Percentiles rank a stretch among this genome's conserved stretches.
These are phyloP conservation scores for Gonium pectorale DNA, from an alignment of 139 green algal species.

Conservation along the genomic window DNA sequence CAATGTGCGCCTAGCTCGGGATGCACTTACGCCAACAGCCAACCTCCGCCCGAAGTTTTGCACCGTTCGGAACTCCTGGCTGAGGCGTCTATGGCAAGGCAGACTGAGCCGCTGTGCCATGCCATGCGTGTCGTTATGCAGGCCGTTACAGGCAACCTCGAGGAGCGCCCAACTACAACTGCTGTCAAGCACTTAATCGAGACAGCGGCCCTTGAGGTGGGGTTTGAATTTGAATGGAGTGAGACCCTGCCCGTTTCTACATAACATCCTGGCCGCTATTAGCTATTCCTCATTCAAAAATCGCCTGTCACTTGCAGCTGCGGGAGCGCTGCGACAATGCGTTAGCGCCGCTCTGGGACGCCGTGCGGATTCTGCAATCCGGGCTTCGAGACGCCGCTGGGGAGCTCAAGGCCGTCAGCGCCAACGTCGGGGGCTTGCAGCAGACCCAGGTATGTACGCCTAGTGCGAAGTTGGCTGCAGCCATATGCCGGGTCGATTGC, in stretches of 20 bases:
- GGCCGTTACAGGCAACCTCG: constrained; percentile 49
- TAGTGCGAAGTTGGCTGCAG: too few relatives aligned
- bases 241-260: neutral
- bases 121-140: neutral
- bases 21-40: neutral
- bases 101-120: too few relatives aligned
- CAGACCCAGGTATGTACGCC: constrained; percentile 36
- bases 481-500: too few relatives aligned
- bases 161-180: constrained; percentile 51
- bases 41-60: too few relatives aligned
- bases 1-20: too few relatives aligned
- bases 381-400: constrained; percentile 30
- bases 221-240: neutral
- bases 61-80: too few relatives aligned
- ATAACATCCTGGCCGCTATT: neutral
- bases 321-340: constrained; percentile 46
- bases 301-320: neutral
- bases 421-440: constrained; percentile 6
- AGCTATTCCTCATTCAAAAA: neutral
- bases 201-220: constrained; percentile 24
- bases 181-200: constrained; percentile 40
- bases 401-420: constrained; percentile 22
- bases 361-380: constrained; percentile 47
- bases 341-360: constrained; percentile 51
- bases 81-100: too few relatives aligned